Percentiles rank a stretch among this genome's conserved stretches.
These are phyloP conservation scores for Ampelocalamus luodianensis DNA, from an alignment of 176 grass and related monocot species.

Conservation along the genomic window DNA sequence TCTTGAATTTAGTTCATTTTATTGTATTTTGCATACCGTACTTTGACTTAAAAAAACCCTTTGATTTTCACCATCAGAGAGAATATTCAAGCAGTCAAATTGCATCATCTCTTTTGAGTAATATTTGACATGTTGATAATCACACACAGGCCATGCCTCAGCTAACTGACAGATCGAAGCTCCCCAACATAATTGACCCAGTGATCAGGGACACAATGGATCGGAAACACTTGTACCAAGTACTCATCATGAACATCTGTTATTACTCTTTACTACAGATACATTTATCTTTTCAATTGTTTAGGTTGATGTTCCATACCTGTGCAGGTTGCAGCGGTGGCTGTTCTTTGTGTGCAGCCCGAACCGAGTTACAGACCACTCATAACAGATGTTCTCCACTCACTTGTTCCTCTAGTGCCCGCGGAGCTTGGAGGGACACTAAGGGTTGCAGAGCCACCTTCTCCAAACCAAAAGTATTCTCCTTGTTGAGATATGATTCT, in stretches of 20 bases:
- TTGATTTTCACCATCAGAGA: not conserved
- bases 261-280: constrained; percentile 4
- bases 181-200: constrained; percentile 92
- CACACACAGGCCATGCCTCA: constrained; percentile 87
- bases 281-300: constrained; percentile 15
- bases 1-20: not conserved
- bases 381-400: constrained; percentile 96
- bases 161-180: constrained; percentile 87
- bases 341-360: constrained; percentile 86
- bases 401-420: constrained; percentile 88
- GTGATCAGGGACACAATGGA: constrained; percentile 95
- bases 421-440: constrained; percentile 86
- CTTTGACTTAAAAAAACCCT: constrained; percentile 8
- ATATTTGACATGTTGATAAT: constrained; percentile 39
- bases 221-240: constrained; percentile 93
- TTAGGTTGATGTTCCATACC: not conserved
- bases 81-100: not conserved
- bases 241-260: constrained; percentile 41
- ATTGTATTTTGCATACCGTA: not conserved
- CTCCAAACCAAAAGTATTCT: constrained; percentile 39
- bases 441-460: constrained; percentile 55
- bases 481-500: constrained; percentile 35
- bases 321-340: constrained; percentile 90
- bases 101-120: not conserved
- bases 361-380: constrained; percentile 97